A percentile compares a stretch with the other conserved stretches of the same genome.
These are phyloP conservation scores for Entophlyctis helioformis DNA, from an alignment of 192 early-diverging fungal species.

Conservation along the genomic window DNA sequence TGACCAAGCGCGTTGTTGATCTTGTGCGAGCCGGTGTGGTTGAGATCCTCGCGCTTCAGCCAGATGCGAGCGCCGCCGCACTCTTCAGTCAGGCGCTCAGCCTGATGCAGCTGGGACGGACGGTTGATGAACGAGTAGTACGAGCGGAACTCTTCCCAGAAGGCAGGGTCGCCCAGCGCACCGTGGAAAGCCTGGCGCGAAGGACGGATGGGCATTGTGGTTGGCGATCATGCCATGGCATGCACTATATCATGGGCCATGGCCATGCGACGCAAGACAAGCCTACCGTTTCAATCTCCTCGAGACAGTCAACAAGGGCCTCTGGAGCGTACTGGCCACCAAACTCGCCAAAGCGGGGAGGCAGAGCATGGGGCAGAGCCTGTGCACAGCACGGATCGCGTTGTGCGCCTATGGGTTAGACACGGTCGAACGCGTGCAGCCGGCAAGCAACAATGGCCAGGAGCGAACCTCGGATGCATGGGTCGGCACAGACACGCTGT, in stretches of 20 bases:
- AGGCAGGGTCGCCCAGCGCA: constrained; percentile 79
- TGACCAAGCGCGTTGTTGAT: constrained; percentile 98
- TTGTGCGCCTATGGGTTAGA: no score
- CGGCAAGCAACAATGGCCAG: no score
- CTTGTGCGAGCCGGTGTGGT: constrained; percentile 98
- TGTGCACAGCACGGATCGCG: no score
- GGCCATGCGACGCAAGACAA: no score
- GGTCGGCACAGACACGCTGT: no score
- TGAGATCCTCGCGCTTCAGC: constrained; percentile 97
- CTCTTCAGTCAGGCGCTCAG: constrained; percentile 70
- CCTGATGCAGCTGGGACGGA: constrained; percentile 77
- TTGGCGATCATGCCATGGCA: no score
- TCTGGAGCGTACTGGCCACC: constrained; percentile 98
- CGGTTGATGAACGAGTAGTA: constrained; percentile 89
- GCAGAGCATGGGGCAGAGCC: constrained; percentile 38
- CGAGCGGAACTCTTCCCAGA: constrained; percentile 83
- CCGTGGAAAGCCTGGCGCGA: no score
- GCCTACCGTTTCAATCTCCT: constrained; percentile 62
- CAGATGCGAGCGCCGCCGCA: constrained; percentile 82
- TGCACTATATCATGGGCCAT: no score
- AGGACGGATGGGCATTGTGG: no score
- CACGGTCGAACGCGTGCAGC: no score
- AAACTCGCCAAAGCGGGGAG: constrained; percentile 82
- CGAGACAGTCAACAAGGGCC: constrained; percentile 88
- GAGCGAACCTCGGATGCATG: no score